phyloP scores from a whole-genome alignment of 495 filamentous ascomycete genomes.

The Evansstolkia leycettana region DNA sequence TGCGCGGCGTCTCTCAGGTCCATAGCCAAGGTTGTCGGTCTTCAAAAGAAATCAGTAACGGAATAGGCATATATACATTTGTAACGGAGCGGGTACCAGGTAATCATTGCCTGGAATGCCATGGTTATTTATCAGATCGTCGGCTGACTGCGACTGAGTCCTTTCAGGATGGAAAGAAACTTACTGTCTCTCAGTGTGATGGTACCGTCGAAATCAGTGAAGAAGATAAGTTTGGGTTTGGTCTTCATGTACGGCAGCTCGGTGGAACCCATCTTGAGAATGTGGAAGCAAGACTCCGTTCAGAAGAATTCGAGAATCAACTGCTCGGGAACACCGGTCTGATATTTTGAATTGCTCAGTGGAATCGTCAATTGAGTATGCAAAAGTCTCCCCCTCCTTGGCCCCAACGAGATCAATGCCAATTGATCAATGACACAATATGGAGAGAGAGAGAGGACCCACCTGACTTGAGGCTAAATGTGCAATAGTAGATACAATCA shows the following conservation, averaged over 20 bases:
- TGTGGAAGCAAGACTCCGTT: no score
- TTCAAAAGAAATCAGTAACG: constrained; percentile 14
- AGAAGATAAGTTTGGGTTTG: constrained; percentile 80
- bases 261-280: constrained; percentile 21
- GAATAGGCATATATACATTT: no score
- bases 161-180: constrained; percentile 16
- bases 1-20: constrained; percentile 46
- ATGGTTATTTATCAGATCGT: constrained; percentile 10
- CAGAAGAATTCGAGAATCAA: no score
- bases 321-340: no score
- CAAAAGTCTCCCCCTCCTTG: no score
- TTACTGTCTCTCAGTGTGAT: constrained; percentile 78
- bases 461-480: no score
- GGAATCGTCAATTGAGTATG: no score
- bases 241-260: constrained; percentile 42
- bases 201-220: constrained; percentile 95
- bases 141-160: background rate
- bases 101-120: constrained; percentile 64
- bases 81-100: constrained; percentile 36
- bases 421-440: no score
- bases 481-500: no score
- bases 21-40: constrained; percentile 88
- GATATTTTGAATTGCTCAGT: no score
- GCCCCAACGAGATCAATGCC: no score
- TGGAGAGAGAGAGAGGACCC: no score